A percentile compares a stretch with the other conserved stretches of the same genome.
These are phyloP conservation scores for Eucalyptus marginata DNA, from an alignment of 345 rosid genomes.

Conservation along the genomic window DNA sequence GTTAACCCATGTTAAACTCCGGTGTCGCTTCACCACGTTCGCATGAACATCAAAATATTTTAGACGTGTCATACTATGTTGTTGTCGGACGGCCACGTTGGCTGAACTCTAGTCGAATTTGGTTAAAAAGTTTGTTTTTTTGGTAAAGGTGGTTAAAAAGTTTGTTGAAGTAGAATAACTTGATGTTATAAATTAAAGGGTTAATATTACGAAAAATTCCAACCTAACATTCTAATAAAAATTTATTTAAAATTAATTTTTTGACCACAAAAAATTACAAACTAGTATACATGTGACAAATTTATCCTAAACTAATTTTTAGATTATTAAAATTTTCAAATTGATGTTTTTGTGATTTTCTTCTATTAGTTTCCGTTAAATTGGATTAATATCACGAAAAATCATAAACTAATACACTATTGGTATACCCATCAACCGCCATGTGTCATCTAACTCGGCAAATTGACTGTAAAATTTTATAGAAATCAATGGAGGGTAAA, in stretches of 20 bases:
- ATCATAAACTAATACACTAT: accelerated
- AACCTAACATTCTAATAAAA: accelerated
- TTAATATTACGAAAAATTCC: accelerated
- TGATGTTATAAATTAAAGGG: background rate
- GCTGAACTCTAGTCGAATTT: background rate
- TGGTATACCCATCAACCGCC: accelerated
- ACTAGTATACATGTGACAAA: accelerated
- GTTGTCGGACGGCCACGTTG: background rate
- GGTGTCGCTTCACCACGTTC: too few species aligned
- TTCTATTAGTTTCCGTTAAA: too few species aligned
- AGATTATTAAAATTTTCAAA: too few species aligned
- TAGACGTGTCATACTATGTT: too few species aligned
- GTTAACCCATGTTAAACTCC: background rate
- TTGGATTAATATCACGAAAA: too few species aligned
- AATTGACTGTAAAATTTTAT: accelerated
- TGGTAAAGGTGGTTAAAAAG: too few species aligned
- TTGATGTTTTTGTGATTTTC: accelerated
- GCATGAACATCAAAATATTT: background rate
- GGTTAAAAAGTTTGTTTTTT: background rate
- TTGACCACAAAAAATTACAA: accelerated
- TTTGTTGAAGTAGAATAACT: background rate
- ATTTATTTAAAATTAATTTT: too few species aligned
- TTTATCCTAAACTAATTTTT: too few species aligned
- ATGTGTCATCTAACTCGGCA: accelerated
- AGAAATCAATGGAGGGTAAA: accelerated